phyloP scores from a whole-genome alignment of 148 eudicot genomes.

The Rhododendron henanense region DNA sequence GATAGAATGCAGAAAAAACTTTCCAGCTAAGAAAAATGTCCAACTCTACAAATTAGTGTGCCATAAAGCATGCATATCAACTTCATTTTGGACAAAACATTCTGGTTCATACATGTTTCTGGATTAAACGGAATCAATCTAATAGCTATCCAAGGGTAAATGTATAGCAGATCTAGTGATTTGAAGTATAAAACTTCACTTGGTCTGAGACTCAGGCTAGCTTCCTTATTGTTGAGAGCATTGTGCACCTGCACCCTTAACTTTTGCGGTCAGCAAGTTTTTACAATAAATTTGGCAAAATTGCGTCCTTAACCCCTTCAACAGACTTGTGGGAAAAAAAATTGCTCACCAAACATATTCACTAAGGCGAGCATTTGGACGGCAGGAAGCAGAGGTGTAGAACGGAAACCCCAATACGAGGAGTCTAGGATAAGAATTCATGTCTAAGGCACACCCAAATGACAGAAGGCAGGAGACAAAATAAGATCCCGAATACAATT shows the following conservation, averaged over 20 bases:
- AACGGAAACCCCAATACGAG: neutral
- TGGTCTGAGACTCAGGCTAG: neutral
- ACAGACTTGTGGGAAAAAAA: neutral
- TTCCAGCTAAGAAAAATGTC: neutral
- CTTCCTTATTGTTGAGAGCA: neutral
- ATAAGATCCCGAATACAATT: neutral
- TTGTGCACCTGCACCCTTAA: neutral
- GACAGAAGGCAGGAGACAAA: neutral
- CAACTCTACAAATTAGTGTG: neutral
- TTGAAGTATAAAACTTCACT: neutral
- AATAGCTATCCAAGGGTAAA: neutral
- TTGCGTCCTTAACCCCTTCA: neutral
- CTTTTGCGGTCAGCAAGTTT: neutral
- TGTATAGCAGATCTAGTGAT: neutral
- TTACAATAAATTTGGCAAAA: neutral
- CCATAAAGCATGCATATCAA: neutral
- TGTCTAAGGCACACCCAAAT: neutral
- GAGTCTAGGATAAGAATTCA: neutral
- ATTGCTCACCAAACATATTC: neutral
- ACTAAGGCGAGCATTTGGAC: neutral
- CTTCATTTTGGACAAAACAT: neutral
- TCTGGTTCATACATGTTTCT: neutral
- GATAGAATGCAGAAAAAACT: neutral
- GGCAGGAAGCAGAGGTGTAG: neutral
- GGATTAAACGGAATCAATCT: neutral